A percentile compares a stretch with the other conserved stretches of the same genome.
Evolutionary conservation across 116 monocot genomes (phyloP).

Genomic region (Papilionanthe hybrid): DNA sequence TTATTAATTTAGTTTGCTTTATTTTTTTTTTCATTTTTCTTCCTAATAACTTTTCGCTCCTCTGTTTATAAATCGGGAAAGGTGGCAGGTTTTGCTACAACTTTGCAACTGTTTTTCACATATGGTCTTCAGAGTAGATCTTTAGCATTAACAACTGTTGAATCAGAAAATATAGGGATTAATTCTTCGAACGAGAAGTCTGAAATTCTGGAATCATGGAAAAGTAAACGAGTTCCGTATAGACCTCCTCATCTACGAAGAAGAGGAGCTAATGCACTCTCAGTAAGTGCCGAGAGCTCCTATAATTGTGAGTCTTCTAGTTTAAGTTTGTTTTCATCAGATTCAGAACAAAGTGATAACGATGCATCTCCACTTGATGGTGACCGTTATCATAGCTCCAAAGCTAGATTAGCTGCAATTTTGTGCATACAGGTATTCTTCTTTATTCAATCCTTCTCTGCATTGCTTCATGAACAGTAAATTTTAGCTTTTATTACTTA

Average conservation of each 20-base stretch:
- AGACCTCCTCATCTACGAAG: constrained; percentile 87
- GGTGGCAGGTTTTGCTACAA: constrained; percentile 77
- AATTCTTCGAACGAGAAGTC: constrained; percentile 25
- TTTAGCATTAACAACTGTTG: constrained; percentile 11
- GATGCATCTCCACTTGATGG: constrained; percentile 58
- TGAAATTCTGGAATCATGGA: constrained; percentile 21
- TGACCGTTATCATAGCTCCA: constrained; percentile 65
- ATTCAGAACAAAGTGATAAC: constrained; percentile 92
- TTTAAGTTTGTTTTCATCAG: constrained; percentile 68
- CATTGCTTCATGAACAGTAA: background rate
- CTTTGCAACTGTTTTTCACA: constrained; percentile 73
- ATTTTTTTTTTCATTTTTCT: constrained; percentile 4
- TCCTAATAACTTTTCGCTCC: constrained; percentile 3
- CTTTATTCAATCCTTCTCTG: background rate
- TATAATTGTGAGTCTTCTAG: constrained; percentile 44
- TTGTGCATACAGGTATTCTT: constrained; percentile 74
- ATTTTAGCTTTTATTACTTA: background rate
- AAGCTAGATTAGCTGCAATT: constrained; percentile 75
- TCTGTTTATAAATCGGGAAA: constrained; percentile 29
- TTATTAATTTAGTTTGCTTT: background rate
- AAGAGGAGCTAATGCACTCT: constrained; percentile 22
- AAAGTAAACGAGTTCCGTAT: constrained; percentile 38
- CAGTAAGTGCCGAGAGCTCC: constrained; percentile 24
- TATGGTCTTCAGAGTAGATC: constrained; percentile 62
- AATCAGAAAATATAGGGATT: constrained; percentile 29